These are phyloP conservation scores for Turritis glabra DNA, from an alignment of 345 rosid species.

Conservation along the genomic window DNA sequence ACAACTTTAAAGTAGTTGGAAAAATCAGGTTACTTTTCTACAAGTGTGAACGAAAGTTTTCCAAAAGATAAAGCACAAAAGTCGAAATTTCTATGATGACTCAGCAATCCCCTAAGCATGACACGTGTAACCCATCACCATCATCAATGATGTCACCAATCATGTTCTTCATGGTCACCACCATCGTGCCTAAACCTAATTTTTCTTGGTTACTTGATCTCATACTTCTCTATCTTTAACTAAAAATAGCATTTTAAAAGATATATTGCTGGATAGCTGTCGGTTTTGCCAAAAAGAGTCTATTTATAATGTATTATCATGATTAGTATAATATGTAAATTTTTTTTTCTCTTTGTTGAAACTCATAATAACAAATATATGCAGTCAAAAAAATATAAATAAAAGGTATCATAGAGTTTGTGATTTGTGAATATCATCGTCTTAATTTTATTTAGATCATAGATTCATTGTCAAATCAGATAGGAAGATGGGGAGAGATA, in stretches of 20 bases:
- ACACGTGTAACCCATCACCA: conserved; percentile 11
- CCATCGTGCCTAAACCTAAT: neutral
- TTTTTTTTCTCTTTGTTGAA: neutral
- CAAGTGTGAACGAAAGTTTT: conserved; percentile 11
- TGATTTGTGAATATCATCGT: neutral
- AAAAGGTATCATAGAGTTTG: neutral
- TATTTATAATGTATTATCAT: no score
- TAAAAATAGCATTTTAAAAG: neutral
- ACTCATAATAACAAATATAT: neutral
- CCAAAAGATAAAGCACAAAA: neutral
- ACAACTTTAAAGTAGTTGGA: neutral
- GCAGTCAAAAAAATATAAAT: neutral
- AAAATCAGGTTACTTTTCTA: conserved; percentile 8
- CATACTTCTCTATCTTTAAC: neutral
- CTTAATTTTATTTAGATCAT: neutral
- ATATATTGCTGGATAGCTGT: neutral
- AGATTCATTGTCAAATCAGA: neutral
- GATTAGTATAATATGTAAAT: neutral
- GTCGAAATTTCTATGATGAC: conserved; percentile 2
- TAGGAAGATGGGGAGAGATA: neutral
- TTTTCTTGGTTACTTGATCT: neutral
- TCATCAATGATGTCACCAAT: conserved; percentile 18
- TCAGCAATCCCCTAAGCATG: neutral
- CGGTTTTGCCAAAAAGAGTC: neutral
- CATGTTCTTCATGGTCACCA: conserved; percentile 3